phyloP scores from a whole-genome alignment of 345 rosid genomes.

The Cardiospermum halicacabum region DNA sequence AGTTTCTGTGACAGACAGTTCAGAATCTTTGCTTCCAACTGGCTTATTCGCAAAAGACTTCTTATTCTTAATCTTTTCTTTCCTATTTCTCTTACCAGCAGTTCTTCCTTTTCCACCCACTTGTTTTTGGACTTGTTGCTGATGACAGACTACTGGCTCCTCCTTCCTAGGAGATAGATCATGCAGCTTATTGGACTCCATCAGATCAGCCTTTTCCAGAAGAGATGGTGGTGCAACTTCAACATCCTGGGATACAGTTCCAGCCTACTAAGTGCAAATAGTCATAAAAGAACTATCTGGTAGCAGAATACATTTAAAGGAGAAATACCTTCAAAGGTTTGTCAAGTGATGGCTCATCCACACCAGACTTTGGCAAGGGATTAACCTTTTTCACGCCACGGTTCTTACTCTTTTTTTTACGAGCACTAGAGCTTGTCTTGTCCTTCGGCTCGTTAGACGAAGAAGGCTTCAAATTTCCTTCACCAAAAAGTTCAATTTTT shows the following conservation, averaged over 20 bases:
- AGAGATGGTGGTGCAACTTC: slow-evolving; percentile 11
- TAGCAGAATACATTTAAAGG: slow-evolving; percentile 8
- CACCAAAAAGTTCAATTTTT: slow-evolving; percentile 76
- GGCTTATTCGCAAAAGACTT: slow-evolving; percentile 29
- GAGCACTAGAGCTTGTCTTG: slow-evolving; percentile 35
- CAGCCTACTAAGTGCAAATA: neutral
- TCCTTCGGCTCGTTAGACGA: slow-evolving; percentile 52
- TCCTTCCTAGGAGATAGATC: slow-evolving; percentile 26
- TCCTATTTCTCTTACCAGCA: slow-evolving; percentile 56
- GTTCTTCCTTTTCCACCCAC: slow-evolving; percentile 44
- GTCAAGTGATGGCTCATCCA: slow-evolving; percentile 21
- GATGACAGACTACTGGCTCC: slow-evolving; percentile 46
- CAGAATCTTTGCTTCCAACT: slow-evolving; percentile 28
- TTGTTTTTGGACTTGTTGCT: slow-evolving; percentile 54
- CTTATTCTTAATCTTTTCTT: slow-evolving; percentile 54
- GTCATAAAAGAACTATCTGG: neutral
- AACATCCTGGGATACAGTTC: slow-evolving; percentile 33
- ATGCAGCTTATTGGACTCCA: slow-evolving; percentile 38
- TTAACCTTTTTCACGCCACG: slow-evolving; percentile 40
- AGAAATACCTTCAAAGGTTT: slow-evolving; percentile 48
- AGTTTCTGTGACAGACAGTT: slow-evolving; percentile 30
- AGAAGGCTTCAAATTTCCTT: slow-evolving; percentile 38
- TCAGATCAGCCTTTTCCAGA: slow-evolving; percentile 25
- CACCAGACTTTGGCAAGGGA: slow-evolving; percentile 22
- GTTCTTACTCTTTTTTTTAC: slow-evolving; percentile 57